Base-by-base conservation (phyloP, 169 alveolate genomes). In the Cystoisospora suis region DNA sequence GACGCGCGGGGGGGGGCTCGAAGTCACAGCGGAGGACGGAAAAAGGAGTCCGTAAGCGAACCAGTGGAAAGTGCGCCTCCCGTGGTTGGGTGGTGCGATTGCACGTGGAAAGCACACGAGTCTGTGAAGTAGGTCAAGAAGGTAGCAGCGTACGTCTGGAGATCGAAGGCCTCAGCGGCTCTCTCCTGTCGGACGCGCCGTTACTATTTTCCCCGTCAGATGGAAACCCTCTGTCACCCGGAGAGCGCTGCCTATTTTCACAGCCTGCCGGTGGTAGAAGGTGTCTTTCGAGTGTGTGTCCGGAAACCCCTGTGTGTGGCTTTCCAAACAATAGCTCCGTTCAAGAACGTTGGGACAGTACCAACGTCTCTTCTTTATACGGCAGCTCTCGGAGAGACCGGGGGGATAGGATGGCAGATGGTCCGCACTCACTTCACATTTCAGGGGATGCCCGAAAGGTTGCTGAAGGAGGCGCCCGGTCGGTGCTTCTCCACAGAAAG, bases 141-240 rank as follows among this genome's bases (percentile, higher is more conserved):
- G 53, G 83, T 34, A 40, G 34, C 36, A 20, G 47, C 7, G 83
- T 72, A 38, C 6, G 83, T 34, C 47, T 72, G 12, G 34, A 72
- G 56, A 72, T 72, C 56, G 83, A 72, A 46, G 83, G 83, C 56
- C 56, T 72, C 58, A 40, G 56, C 56, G 83, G 58, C 15, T 72
- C 83, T 29, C 83, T 72, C 32, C 83, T 72, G 3, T 38, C 47
- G 6, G 53, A 72, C 5, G 83, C 83, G 7, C 32, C 83, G 4
- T 34, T 53, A 27, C 58, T 72, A 34, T 12, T 65, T 44, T n/a
- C 77, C 6, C 77, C 6, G 1, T 1, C 42, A 3, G 40, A n/a
- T n/a, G 77, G 5, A 3, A 4, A n/a, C 7, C 40, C 9, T 36
- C 6, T 17, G 42, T 65, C 77, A 3, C 77, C 0, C 77, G n/a